phyloP scores from a whole-genome alignment of 805 yeast species.

The Hanseniaspora valbyensis region DNA sequence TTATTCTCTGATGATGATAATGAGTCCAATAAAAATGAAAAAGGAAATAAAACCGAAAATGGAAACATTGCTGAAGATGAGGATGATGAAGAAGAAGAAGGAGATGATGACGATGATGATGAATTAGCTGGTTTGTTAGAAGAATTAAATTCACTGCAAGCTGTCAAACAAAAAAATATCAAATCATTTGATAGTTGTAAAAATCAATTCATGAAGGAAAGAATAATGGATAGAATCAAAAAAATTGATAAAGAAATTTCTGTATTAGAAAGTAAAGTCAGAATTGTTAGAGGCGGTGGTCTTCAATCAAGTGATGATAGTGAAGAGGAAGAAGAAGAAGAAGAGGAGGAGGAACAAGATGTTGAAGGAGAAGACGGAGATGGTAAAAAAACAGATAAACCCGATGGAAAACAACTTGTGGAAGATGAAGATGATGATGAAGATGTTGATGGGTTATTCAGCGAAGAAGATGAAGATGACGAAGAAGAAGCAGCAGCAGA shows the following conservation, averaged over 20 bases:
- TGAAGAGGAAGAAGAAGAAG: not conserved
- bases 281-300: slow-evolving; percentile 1
- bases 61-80: no score
- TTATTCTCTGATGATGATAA: slow-evolving; percentile 23
- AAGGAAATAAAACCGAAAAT: not conserved
- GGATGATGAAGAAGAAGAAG: slow-evolving; percentile 30
- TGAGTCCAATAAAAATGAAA: slow-evolving; percentile 25
- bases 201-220: slow-evolving; percentile 15
- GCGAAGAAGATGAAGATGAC: slow-evolving; percentile 11
- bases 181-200: slow-evolving; percentile 14
- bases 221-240: slow-evolving; percentile 14
- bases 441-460: slow-evolving; percentile 10
- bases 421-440: slow-evolving; percentile 1
- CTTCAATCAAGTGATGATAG: not conserved
- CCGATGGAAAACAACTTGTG: no score
- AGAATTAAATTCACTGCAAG: slow-evolving; percentile 7
- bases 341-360: not conserved
- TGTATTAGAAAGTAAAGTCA: slow-evolving; percentile 9
- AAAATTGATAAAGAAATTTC: slow-evolving; percentile 14
- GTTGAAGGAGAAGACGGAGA: slow-evolving; percentile 3
- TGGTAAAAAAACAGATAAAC: not conserved
- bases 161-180: slow-evolving; percentile 12
- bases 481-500: not conserved
- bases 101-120: slow-evolving; percentile 32
- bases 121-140: slow-evolving; percentile 21